Conservation (phyloP, 176 grass and related monocot species). For the Oryza coarctata region DNA sequence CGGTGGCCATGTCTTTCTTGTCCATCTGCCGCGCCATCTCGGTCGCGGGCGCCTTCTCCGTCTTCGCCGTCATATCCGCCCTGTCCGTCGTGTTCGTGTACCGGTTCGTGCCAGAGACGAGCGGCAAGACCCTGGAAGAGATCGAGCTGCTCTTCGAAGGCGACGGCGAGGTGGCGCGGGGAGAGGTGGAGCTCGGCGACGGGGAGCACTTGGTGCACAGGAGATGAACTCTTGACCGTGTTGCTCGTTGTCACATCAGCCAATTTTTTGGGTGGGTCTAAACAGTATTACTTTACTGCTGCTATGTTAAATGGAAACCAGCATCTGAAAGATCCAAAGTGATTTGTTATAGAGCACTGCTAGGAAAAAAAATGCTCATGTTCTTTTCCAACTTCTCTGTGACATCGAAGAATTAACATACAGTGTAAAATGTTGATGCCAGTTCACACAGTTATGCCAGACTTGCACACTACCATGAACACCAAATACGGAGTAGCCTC, state of each 20-base stretch:
- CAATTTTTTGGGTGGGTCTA: not conserved
- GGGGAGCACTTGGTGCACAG: conserved; percentile 31
- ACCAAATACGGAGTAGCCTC: not conserved
- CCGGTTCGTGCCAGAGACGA: conserved; percentile 58
- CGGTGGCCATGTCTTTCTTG: conserved; percentile 67
- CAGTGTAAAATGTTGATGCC: not conserved
- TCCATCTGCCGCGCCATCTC: conserved; percentile 50
- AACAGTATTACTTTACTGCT: not conserved
- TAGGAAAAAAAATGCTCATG: not conserved
- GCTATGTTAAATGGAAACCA: not conserved
- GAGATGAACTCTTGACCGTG: not conserved
- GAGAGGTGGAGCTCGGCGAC: conserved; percentile 57
- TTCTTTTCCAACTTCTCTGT: not conserved
- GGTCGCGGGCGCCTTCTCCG: conserved; percentile 48
- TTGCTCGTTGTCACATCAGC: not conserved
- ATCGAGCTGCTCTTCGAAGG: conserved; percentile 50
- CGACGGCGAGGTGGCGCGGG: conserved; percentile 3
- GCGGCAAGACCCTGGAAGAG: conserved; percentile 59
- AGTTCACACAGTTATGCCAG: not conserved
- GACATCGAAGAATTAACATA: too few relatives aligned
- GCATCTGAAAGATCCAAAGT: not conserved
- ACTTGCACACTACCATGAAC: not conserved
- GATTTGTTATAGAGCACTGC: not conserved
- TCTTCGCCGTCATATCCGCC: conserved; percentile 53
- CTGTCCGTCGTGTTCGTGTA: conserved; percentile 54